Evolutionary conservation across 2,329 filamentous ascomycete genomes (phyloP).

Genomic region (Ophiostoma perfectum): DNA sequence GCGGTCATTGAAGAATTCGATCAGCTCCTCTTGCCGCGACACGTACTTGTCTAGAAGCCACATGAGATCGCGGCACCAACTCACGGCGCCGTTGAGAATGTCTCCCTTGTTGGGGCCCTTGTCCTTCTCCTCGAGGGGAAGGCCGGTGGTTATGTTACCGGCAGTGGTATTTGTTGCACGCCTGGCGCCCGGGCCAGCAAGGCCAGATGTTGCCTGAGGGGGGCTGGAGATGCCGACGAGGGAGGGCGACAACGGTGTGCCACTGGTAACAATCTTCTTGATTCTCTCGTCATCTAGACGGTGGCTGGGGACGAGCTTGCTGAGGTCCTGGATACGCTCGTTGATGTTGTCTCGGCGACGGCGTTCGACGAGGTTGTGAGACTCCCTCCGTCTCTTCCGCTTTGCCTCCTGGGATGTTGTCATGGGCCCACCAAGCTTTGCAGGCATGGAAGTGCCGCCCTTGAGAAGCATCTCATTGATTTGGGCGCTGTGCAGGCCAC

Average conservation of each 20-base stretch:
- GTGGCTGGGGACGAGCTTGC: conserved; percentile 85
- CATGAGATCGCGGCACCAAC: conserved; percentile 96
- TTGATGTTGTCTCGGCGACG: conserved; percentile 97
- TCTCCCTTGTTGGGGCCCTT: conserved; percentile 99
- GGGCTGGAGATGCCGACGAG: conserved; percentile 64
- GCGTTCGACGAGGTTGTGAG: conserved; percentile 93
- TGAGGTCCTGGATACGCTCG: conserved; percentile 93
- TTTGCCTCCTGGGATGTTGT: conserved; percentile 85
- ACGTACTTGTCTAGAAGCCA: conserved; percentile 90
- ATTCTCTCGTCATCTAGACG: conserved; percentile 96
- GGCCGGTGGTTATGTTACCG: conserved; percentile 83
- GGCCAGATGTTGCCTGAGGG: conserved; percentile 75
- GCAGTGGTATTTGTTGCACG: conserved; percentile 65
- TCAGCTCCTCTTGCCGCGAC: conserved; percentile 81
- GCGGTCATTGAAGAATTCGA: conserved; percentile 65
- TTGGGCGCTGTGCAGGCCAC: conserved; percentile 61
- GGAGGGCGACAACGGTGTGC: conserved; percentile 79
- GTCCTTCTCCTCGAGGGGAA: conserved; percentile 94
- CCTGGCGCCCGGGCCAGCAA: conserved; percentile 78
- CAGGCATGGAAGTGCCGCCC: conserved; percentile 80
- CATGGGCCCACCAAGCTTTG: conserved; percentile 61
- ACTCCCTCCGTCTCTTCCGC: conserved; percentile 82
- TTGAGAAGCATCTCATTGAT: conserved; percentile 87
- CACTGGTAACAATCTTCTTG: conserved; percentile 88
- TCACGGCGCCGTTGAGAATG: conserved; percentile 92